Conservation (phyloP, 495 filamentous ascomycete species). For the Parachaetomium inaequale region DNA sequence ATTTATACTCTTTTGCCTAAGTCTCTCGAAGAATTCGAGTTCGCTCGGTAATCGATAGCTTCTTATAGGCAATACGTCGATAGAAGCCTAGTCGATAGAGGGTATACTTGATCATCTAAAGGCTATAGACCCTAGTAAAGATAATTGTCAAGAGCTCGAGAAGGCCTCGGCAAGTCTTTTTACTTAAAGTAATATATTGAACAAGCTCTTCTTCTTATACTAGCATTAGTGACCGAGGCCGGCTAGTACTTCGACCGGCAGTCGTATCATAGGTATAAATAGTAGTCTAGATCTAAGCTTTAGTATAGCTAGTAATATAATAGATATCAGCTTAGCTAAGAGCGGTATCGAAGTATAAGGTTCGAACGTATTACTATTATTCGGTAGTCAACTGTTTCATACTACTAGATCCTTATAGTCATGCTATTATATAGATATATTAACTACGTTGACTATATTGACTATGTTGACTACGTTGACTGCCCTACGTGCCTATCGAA, state of each 20-base stretch:
- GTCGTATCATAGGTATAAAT: neutral
- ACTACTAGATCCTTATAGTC: too few relatives aligned
- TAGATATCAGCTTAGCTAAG: constrained; percentile 4
- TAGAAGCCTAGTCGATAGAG: constrained; percentile 18
- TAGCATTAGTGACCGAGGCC: constrained; percentile 1
- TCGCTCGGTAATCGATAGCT: constrained; percentile 17
- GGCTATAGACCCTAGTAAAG: constrained; percentile 5
- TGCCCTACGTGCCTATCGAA: too few relatives aligned
- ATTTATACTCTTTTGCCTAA: constrained; percentile 21
- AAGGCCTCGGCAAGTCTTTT: neutral
- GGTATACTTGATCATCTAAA: constrained; percentile 14
- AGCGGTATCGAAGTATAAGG: constrained; percentile 7
- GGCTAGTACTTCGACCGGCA: neutral
- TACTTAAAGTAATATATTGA: constrained; percentile 8
- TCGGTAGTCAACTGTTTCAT: too few relatives aligned
- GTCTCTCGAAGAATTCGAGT: constrained; percentile 4
- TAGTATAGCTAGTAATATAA: constrained; percentile 4
- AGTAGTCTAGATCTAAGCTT: neutral
- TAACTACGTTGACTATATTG: too few relatives aligned
- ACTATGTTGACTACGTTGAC: too few relatives aligned
- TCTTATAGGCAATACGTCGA: constrained; percentile 13
- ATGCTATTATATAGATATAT: too few relatives aligned
- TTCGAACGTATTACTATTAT: neutral
- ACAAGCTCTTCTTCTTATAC: constrained; percentile 15
- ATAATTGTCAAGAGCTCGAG: constrained; percentile 10